A percentile compares a stretch with the other conserved stretches of the same genome.
These are phyloP conservation scores for Vitis vinifera DNA, from an alignment of 164 flowering plant genomes.

Conservation along the genomic window ASM3070453v1 NC_081823.1:3330501-3331000, in stretches of 20 bases:
- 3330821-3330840: conserved; percentile 96
- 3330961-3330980: background rate
- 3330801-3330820: conserved; percentile 80
- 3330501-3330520: no score
- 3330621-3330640: no score
- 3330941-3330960: background rate
- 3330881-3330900: background rate
- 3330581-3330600: no score
- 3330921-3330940: background rate
- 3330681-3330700: background rate
- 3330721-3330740: background rate
- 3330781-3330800: conserved; percentile 89
- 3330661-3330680: background rate
- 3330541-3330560: no score
- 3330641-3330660: no score
- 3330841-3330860: conserved; percentile 99
- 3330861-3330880: conserved; percentile 63
- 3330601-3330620: no score
- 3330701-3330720: no score
- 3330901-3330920: background rate
- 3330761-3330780: conserved; percentile 56
- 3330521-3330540: no score
- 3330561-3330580: no score
- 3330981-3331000: background rate
- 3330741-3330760: background rate